A percentile compares a stretch with the other conserved stretches of the same genome.
Evolutionary conservation across 768 basidiomycete species (phyloP).

Genomic region (Hericium erinaceus): DNA sequence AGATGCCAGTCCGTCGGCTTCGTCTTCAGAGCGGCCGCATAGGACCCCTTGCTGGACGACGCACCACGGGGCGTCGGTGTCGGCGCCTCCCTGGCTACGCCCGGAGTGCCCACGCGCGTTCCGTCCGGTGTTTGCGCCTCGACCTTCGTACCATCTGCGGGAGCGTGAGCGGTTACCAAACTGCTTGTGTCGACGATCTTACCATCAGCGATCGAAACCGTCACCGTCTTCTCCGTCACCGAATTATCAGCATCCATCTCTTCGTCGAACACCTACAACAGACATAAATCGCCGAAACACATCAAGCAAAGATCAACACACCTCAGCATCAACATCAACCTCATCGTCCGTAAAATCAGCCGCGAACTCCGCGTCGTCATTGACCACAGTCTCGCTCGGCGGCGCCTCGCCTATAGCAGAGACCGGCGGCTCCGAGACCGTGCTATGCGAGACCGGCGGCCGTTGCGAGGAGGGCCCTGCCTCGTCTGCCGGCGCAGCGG

Average conservation of each 20-base stretch:
- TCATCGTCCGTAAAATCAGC: conserved; percentile 82
- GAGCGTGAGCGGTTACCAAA: conserved; percentile 3
- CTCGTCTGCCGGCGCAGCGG: conserved; percentile 12
- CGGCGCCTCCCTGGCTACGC: conserved; percentile 35
- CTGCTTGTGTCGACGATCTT: neutral
- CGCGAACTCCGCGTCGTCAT: conserved; percentile 50
- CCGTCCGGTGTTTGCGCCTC: conserved; percentile 97
- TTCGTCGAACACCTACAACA: conserved; percentile 66
- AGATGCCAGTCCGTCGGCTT: conserved; percentile 96
- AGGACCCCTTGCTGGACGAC: conserved; percentile 50
- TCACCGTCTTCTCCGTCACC: conserved; percentile 76
- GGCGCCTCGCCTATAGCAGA: conserved; percentile 30
- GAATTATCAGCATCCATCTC: conserved; percentile 69
- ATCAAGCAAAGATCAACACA: conserved; percentile 14
- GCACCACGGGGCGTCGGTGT: conserved; percentile 24
- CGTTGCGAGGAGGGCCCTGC: conserved; percentile 6
- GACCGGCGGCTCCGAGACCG: conserved; percentile 19
- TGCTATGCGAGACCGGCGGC: conserved; percentile 1
- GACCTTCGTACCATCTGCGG: conserved; percentile 78
- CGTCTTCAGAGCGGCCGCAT: conserved; percentile 88
- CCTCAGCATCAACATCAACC: conserved; percentile 64
- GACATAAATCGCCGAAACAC: neutral
- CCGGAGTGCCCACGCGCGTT: conserved; percentile 87
- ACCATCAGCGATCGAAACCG: conserved; percentile 76
- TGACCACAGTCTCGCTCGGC: conserved; percentile 47